A percentile compares a stretch with the other conserved stretches of the same genome.
phyloP scores from a whole-genome alignment of 169 alveolate species.

The Eimeria sp. region DNA sequence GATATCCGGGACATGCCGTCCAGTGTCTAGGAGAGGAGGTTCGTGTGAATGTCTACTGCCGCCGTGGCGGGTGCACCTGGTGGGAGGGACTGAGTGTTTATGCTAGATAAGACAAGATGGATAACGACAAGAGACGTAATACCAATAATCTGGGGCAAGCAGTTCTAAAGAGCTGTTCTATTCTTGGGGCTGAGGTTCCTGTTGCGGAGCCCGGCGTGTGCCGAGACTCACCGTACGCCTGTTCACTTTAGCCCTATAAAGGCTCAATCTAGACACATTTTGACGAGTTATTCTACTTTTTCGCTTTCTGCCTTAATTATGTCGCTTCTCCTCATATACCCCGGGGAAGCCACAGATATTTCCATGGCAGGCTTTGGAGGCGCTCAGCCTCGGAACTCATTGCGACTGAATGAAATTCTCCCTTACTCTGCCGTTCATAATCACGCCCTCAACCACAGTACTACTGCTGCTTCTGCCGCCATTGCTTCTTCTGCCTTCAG shows the following conservation, averaged over 20 bases:
- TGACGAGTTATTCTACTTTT: not conserved
- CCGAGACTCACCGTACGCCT: not conserved
- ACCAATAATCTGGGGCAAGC: not conserved
- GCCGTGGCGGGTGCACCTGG: not conserved
- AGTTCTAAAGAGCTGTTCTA: not conserved
- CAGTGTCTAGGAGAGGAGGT: too few relatives aligned
- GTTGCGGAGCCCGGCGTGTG: not conserved
- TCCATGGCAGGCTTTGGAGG: not conserved
- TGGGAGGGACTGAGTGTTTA: not conserved
- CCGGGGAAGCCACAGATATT: not conserved
- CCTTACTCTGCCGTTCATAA: not conserved
- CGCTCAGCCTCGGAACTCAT: not conserved
- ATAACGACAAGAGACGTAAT: not conserved
- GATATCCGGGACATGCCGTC: not conserved
- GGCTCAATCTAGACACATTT: not conserved
- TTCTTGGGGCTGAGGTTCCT: not conserved
- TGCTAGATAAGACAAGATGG: not conserved
- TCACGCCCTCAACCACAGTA: not conserved
- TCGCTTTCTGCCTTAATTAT: not conserved
- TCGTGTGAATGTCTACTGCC: not conserved
- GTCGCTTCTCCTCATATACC: not conserved
- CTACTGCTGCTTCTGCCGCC: constrained; percentile 22
- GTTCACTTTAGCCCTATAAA: not conserved
- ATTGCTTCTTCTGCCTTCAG: constrained; percentile 11
- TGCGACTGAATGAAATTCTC: not conserved